Conservation (phyloP, 2,329 filamentous ascomycete genomes). For the Alternaria sp. region DNA sequence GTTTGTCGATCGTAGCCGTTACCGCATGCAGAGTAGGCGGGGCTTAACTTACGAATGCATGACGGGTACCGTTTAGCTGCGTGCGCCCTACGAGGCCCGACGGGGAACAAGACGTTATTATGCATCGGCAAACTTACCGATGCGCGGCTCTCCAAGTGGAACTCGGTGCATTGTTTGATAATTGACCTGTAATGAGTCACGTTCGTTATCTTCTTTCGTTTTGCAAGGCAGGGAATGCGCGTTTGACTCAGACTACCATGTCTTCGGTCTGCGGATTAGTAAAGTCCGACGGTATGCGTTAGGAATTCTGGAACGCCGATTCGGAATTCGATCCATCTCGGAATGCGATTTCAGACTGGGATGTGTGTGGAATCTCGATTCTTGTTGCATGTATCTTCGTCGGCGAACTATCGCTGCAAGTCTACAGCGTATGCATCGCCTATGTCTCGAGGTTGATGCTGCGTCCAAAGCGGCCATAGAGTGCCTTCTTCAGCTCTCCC, state of each 20-base stretch:
- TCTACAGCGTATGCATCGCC: background rate
- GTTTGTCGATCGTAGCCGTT: slow-evolving; percentile 14
- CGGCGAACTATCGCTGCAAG: background rate
- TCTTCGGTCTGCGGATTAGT: background rate
- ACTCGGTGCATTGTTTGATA: background rate
- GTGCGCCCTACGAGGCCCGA: background rate
- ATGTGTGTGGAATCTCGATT: background rate
- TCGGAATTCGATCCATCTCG: background rate
- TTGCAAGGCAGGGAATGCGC: background rate
- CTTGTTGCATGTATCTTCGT: background rate
- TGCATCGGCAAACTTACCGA: background rate
- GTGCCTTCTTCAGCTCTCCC: slow-evolving; percentile 83
- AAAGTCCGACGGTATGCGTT: slow-evolving; percentile 1
- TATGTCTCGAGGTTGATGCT: slow-evolving; percentile 96
- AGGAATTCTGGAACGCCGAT: slow-evolving; percentile 9
- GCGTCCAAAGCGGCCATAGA: slow-evolving; percentile 93
- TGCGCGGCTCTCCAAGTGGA: background rate
- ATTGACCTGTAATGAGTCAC: background rate
- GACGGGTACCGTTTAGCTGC: slow-evolving; percentile 9
- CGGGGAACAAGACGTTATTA: background rate
- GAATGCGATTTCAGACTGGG: background rate
- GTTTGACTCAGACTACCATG: background rate
- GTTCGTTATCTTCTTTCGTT: background rate
- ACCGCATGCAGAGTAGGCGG: slow-evolving; percentile 15
- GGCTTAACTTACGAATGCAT: slow-evolving; percentile 16